phyloP scores from a whole-genome alignment of 306 rosid species.

The Elaeagnus macrophylla region DNA sequence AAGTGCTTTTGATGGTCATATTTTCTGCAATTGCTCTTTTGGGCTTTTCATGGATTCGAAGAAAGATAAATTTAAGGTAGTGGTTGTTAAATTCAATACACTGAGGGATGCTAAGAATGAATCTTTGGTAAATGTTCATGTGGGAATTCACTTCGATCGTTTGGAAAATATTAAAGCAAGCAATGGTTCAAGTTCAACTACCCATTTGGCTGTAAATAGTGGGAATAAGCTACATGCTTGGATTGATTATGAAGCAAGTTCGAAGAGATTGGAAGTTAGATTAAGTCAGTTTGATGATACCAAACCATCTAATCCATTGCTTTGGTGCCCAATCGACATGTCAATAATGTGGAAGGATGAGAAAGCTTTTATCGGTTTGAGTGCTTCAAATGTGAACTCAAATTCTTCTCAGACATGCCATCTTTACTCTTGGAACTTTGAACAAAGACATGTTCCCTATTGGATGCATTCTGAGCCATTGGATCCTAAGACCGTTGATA shows the following conservation, averaged over 20 bases:
- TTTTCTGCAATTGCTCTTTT: constrained; percentile 40
- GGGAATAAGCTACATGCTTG: constrained; percentile 50
- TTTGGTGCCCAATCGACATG: constrained; percentile 52
- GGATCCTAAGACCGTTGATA: constrained; percentile 43
- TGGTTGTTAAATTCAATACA: constrained; percentile 39
- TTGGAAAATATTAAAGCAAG: constrained; percentile 30
- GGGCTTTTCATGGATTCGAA: constrained; percentile 31
- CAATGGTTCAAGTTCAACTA: constrained; percentile 25
- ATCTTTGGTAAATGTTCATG: constrained; percentile 31
- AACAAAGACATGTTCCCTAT: constrained; percentile 41
- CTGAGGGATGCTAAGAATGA: constrained; percentile 27
- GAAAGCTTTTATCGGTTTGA: constrained; percentile 53
- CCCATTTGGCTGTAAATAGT: constrained; percentile 24
- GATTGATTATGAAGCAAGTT: constrained; percentile 80
- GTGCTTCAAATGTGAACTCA: constrained; percentile 32
- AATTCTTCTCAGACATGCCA: constrained; percentile 32
- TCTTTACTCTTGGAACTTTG: constrained; percentile 70
- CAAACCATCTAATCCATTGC: constrained; percentile 54
- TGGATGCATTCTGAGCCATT: constrained; percentile 84
- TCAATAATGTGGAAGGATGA: constrained; percentile 36
- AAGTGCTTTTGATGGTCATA: constrained; percentile 33
- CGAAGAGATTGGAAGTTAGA: constrained; percentile 61
- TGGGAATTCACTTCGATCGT: constrained; percentile 50
- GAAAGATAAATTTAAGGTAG: constrained; percentile 22
- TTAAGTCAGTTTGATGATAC: constrained; percentile 36